phyloP scores from a whole-genome alignment of 2,329 filamentous ascomycete genomes.

The Aspergillus ochraceoroseus region DNA sequence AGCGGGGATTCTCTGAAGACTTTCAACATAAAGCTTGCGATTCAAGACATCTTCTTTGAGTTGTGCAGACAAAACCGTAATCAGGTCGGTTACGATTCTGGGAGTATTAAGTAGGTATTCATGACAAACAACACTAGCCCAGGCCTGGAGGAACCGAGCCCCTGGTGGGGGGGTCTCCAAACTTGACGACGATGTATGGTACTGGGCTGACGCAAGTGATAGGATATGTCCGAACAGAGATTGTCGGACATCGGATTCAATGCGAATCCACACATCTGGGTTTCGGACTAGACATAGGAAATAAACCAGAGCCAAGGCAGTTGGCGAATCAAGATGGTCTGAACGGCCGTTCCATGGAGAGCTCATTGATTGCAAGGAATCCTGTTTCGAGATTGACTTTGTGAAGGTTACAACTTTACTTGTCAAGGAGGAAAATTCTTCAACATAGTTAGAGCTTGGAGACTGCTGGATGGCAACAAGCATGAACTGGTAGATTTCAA shows the following conservation, averaged over 20 bases:
- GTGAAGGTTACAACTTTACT: constrained; percentile 27
- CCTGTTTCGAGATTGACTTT: constrained; percentile 21
- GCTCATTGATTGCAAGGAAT: constrained; percentile 26
- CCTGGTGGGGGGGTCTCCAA: constrained; percentile 27
- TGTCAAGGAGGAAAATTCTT: constrained; percentile 24
- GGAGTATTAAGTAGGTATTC: constrained; percentile 38
- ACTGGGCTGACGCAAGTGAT: constrained; percentile 30
- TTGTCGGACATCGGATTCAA: constrained; percentile 30
- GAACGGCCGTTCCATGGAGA: constrained; percentile 37
- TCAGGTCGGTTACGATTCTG: constrained; percentile 33
- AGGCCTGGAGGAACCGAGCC: constrained; percentile 36
- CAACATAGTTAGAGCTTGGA: constrained; percentile 20
- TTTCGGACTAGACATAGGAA: constrained; percentile 32
- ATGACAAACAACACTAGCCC: constrained; percentile 37
- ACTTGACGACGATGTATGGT: constrained; percentile 21
- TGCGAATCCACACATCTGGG: constrained; percentile 28
- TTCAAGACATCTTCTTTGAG: constrained; percentile 30
- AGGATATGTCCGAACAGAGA: constrained; percentile 34
- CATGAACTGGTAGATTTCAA: constrained; percentile 37
- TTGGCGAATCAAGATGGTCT: constrained; percentile 32
- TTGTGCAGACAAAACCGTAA: constrained; percentile 31
- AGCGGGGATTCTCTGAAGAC: constrained; percentile 36
- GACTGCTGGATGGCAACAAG: constrained; percentile 26
- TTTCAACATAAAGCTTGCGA: constrained; percentile 32
- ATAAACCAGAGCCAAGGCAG: constrained; percentile 33